Percentiles rank a stretch among this genome's conserved stretches.
phyloP scores from a whole-genome alignment of 768 basidiomycete genomes.

The Stropharia rugosoannulata region DNA sequence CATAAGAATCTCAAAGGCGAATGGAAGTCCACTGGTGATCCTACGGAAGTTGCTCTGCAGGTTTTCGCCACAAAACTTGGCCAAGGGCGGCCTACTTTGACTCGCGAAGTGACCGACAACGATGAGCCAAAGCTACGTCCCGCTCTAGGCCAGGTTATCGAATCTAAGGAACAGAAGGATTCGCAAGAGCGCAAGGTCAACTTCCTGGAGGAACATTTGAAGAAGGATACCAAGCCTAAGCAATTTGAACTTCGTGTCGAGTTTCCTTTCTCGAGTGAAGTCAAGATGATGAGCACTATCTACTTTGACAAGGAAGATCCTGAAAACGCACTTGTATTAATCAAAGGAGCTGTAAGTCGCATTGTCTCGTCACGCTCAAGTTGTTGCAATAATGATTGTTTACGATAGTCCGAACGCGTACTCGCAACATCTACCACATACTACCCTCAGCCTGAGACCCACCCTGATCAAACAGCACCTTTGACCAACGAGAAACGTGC shows the following conservation, averaged over 20 bases:
- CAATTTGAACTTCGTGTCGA: slow-evolving; percentile 35
- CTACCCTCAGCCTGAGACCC: slow-evolving; percentile 24
- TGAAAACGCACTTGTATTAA: slow-evolving; percentile 24
- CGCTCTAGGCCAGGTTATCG: slow-evolving; percentile 27
- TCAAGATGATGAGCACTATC: slow-evolving; percentile 50
- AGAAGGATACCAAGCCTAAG: slow-evolving; percentile 12
- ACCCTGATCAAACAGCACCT: slow-evolving; percentile 20
- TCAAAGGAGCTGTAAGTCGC: slow-evolving; percentile 36
- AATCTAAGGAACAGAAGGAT: slow-evolving; percentile 10
- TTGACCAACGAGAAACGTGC: slow-evolving; percentile 28
- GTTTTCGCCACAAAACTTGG: slow-evolving; percentile 51
- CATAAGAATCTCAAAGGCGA: slow-evolving; percentile 39
- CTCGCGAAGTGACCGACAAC: slow-evolving; percentile 20
- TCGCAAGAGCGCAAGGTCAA: slow-evolving; percentile 12
- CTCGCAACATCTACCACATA: slow-evolving; percentile 44
- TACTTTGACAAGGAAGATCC: slow-evolving; percentile 27
- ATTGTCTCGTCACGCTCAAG: not conserved
- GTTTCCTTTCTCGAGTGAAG: slow-evolving; percentile 48
- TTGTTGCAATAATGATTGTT: not conserved
- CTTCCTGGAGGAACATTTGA: slow-evolving; percentile 17
- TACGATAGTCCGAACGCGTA: slow-evolving; percentile 39
- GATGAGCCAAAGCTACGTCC: slow-evolving; percentile 16
- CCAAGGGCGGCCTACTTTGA: slow-evolving; percentile 34
- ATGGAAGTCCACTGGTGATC: slow-evolving; percentile 50
- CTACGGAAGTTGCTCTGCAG: slow-evolving; percentile 57